Percentiles rank a stretch among this genome's conserved stretches.
phyloP scores from a whole-genome alignment of 805 yeast genomes.

The Phaffomyces opuntiae region DNA sequence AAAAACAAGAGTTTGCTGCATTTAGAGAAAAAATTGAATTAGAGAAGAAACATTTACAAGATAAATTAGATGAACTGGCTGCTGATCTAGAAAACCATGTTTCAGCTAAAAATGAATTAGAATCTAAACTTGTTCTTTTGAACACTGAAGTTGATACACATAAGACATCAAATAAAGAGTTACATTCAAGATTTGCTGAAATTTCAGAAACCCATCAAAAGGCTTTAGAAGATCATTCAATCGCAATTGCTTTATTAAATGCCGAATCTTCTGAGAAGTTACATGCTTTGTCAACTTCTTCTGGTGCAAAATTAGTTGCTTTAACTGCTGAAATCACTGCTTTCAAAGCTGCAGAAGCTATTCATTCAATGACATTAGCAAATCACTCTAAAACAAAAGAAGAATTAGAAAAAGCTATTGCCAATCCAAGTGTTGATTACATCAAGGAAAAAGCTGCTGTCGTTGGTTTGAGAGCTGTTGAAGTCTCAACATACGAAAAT shows the following conservation, averaged over 20 bases:
- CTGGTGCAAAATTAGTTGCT: neutral
- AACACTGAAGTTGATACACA: conserved; percentile 1
- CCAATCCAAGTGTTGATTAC: conserved; percentile 27
- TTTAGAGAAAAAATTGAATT: neutral
- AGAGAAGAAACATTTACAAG: neutral
- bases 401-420: conserved; percentile 8
- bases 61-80: neutral
- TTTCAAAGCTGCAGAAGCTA: conserved; percentile 1
- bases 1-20: neutral
- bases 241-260: neutral
- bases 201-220: conserved; percentile 3
- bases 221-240: conserved; percentile 2
- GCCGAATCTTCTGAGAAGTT: neutral
- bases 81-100: conserved; percentile 1
- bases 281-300: neutral
- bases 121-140: neutral
- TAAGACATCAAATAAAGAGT: neutral
- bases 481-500: conserved; percentile 6
- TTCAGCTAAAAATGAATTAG: conserved; percentile 1
- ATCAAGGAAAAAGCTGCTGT: conserved; percentile 22
- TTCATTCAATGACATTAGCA: neutral
- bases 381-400: neutral
- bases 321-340: conserved; percentile 2
- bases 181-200: neutral
- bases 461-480: conserved; percentile 17